phyloP scores from a whole-genome alignment of 306 rosid genomes.

The Fragaria ananassa region DNA sequence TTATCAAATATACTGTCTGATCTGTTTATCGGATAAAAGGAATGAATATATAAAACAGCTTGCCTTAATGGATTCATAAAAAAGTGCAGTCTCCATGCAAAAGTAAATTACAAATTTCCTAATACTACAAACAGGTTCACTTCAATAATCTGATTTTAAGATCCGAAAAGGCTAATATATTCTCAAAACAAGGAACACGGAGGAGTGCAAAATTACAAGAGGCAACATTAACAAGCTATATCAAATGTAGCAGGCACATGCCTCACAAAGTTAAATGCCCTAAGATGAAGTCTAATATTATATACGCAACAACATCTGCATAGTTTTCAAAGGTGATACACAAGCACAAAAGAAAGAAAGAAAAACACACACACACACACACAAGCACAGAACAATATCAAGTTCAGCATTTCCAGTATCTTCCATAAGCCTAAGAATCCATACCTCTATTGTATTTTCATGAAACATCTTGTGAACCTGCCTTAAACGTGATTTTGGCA shows the following conservation, averaged over 20 bases:
- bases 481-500: slow-evolving; percentile 74
- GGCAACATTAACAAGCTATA: not conserved
- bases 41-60: not conserved
- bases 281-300: not conserved
- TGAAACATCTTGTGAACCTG: slow-evolving; percentile 87
- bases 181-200: not conserved
- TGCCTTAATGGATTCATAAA: not conserved
- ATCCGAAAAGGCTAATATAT: not conserved
- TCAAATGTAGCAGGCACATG: not conserved
- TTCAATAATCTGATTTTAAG: not conserved
- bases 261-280: not conserved
- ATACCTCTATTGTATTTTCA: slow-evolving; percentile 77
- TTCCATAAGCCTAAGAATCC: slow-evolving; percentile 21
- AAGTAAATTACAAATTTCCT: not conserved
- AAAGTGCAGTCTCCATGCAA: not conserved
- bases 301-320: not conserved
- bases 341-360: not conserved
- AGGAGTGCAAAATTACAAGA: not conserved
- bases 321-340: not conserved
- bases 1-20: not conserved
- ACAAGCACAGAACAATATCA: not conserved
- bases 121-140: not conserved
- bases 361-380: not conserved
- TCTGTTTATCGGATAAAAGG: not conserved
- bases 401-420: slow-evolving; percentile 6